These are phyloP conservation scores for Yamadazyma pseudoaaseri DNA, from an alignment of 1,139 yeast genomes.

Conservation along the genomic window DNA sequence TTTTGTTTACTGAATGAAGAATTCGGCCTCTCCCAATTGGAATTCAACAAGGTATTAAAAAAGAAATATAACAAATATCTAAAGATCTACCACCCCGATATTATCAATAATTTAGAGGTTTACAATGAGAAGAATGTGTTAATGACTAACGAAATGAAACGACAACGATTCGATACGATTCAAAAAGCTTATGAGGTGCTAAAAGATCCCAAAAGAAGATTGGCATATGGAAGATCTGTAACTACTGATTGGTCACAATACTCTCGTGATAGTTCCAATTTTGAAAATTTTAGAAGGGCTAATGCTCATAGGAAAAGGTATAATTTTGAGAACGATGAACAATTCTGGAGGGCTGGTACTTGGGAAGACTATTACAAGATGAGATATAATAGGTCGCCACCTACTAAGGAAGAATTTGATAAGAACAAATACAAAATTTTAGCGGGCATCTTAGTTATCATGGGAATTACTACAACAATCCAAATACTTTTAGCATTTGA, in stretches of 20 bases:
- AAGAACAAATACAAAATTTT: constrained; percentile 48
- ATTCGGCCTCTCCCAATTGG: constrained; percentile 21
- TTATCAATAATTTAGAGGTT: constrained; percentile 29
- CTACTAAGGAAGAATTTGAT: constrained; percentile 42
- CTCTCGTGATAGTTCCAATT: constrained; percentile 36
- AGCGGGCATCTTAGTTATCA: constrained; percentile 40
- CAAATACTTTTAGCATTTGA: constrained; percentile 47
- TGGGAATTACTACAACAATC: constrained; percentile 38
- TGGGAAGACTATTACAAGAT: constrained; percentile 66
- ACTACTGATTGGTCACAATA: constrained; percentile 29
- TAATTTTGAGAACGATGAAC: constrained; percentile 37
- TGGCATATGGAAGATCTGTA: constrained; percentile 30
- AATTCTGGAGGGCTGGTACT: constrained; percentile 65
- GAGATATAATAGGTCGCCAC: constrained; percentile 38
- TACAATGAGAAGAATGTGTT: constrained; percentile 26
- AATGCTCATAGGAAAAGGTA: constrained; percentile 37
- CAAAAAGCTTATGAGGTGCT: constrained; percentile 74
- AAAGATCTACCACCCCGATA: constrained; percentile 86
- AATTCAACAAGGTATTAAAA: constrained; percentile 50
- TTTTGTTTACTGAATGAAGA: constrained; percentile 41
- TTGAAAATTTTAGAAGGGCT: constrained; percentile 39
- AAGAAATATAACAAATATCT: constrained; percentile 61
- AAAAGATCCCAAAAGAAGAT: constrained; percentile 49
- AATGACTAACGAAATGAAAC: constrained; percentile 39
- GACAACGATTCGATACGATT: constrained; percentile 65